A percentile compares a stretch with the other conserved stretches of the same genome.
Conservation (phyloP, 768 basidiomycete genomes). For the Suillus discolor region DNA sequence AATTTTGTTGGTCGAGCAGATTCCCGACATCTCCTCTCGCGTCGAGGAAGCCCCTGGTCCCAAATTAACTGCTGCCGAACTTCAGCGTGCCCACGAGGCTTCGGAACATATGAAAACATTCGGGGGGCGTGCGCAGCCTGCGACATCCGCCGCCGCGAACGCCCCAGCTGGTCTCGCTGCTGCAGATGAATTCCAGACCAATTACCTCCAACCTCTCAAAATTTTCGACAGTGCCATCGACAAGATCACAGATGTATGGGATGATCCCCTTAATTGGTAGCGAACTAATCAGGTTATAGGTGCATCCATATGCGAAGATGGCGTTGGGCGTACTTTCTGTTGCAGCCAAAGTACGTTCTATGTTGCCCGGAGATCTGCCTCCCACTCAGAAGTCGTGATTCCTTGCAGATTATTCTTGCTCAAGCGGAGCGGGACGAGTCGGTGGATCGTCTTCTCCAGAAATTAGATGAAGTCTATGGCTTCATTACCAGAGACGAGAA, state of each 20-base stretch:
- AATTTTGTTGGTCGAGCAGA: background rate
- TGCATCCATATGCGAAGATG: constrained; percentile 12
- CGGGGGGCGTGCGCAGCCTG: background rate
- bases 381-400: no score
- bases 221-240: background rate
- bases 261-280: background rate
- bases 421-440: constrained; percentile 8
- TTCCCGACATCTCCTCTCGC: background rate
- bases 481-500: constrained; percentile 1
- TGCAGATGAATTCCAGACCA: background rate
- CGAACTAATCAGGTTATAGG: background rate
- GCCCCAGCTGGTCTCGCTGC: background rate
- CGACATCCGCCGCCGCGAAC: background rate
- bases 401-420: background rate
- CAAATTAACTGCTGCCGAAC: background rate
- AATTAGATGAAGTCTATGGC: background rate
- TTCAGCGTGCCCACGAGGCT: background rate
- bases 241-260: background rate
- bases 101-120: background rate
- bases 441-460: background rate
- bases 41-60: background rate
- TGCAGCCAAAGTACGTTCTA: constrained; percentile 1
- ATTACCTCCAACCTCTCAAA: constrained; percentile 7
- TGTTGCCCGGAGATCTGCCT: no score
- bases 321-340: constrained; percentile 4